Base-by-base conservation (phyloP, 768 basidiomycete species). In the Tulasnella sp. region DNA sequence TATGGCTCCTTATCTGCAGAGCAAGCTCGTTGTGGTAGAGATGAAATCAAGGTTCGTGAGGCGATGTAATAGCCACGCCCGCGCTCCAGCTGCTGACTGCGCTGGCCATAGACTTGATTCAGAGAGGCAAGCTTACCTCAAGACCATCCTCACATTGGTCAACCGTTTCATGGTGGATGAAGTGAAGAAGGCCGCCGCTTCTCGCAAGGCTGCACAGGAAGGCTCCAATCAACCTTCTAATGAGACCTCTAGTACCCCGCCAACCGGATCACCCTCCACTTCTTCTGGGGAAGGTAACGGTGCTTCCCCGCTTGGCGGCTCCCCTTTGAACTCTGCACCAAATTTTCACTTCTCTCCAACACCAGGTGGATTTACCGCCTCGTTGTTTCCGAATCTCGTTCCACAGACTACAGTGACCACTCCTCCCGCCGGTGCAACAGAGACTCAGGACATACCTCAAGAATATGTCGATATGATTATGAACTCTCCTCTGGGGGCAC, bases 31-130 rank as follows among this genome's bases (percentile, higher is more conserved):
- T 6, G n/a, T 39, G 27, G 38, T 16, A 21, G 72, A 74, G 39
- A 74, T 74, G 72, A 74, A n/a, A 39, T 74, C 72, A 46, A 74
- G 72, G 72, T 74, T 7, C 36, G 72, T 7, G 9, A n/a, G 34
- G 34, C 12, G 62, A 36, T 31, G n/a, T n/a, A n/a, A n/a, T n/a
- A n/a, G n/a, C n/a, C 62, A 7, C 24, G 27, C 62, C n/a, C 24
- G 3, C 21, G 21, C 48, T n/a, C 39, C 48, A 52, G 62, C 5
- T 34, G 14, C 34, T 68, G n/a, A 68, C 62, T 27, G 34, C 62
- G 16, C 27, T 14, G 1, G n/a, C 8, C 14, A 34, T 14, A 68
- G 62, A 68, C 62, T 68, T 68, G 62, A 68, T 31, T 1, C 62
- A 1, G 62, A 68, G 27, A 21, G 62, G 4, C 62, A 68, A 31